Percentiles rank a stretch among this genome's conserved stretches.
Evolutionary conservation across 1,284 basidiomycete genomes (phyloP).

Genomic region (Pascua guehoae): DNA sequence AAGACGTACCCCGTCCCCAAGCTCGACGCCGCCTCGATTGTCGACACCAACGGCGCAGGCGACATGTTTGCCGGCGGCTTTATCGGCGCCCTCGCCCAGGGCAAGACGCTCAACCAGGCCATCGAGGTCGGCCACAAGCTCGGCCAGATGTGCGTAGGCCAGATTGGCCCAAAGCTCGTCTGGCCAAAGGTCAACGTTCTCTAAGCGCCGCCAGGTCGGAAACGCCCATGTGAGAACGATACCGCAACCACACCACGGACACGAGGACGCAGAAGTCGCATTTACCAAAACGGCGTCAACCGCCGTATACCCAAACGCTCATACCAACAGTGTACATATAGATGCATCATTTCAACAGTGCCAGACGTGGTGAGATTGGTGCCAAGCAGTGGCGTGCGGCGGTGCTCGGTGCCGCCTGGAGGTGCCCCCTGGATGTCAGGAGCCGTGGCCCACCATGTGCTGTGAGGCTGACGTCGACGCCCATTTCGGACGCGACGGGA

Average conservation of each 20-base stretch:
- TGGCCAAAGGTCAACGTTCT: conserved; percentile 42
- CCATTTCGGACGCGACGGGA: no score
- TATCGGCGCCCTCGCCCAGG: conserved; percentile 76
- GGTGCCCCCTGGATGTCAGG: no score
- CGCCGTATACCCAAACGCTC: no score
- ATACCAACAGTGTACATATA: conserved; percentile 3
- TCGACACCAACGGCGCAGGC: conserved; percentile 99
- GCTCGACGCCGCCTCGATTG: conserved; percentile 67
- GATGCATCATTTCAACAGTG: conserved; percentile 26
- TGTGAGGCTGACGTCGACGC: no score
- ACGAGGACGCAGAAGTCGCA: neutral
- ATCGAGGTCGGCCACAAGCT: conserved; percentile 81
- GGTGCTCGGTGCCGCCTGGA: no score
- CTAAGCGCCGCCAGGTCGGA: conserved; percentile 15
- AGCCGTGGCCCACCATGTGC: no score
- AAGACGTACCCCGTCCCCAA: conserved; percentile 62
- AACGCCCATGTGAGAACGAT: neutral
- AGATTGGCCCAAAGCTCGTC: conserved; percentile 57
- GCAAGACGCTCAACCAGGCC: conserved; percentile 73
- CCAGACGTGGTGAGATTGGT: neutral
- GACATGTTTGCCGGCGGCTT: conserved; percentile 99
- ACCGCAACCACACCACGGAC: neutral
- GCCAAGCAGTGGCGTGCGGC: no score
- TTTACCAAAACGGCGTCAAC: neutral
- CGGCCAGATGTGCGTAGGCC: conserved; percentile 81